A percentile compares a stretch with the other conserved stretches of the same genome.
These are phyloP conservation scores for Penicillium griseofulvum DNA, from an alignment of 2,329 filamentous ascomycete genomes.

Conservation along the genomic window DNA sequence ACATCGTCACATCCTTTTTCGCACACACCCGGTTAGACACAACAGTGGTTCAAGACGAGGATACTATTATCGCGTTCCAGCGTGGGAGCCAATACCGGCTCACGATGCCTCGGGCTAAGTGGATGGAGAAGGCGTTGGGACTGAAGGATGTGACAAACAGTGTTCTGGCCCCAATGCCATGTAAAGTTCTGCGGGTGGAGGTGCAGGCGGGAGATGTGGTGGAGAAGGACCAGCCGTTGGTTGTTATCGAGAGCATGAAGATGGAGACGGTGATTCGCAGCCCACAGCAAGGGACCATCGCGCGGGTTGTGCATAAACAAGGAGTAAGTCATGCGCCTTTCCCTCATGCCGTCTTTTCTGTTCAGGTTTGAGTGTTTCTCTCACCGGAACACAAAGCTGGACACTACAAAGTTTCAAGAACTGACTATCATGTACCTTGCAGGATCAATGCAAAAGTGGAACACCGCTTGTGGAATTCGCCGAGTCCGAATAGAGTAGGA, in stretches of 20 bases:
- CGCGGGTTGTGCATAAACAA: slow-evolving; percentile 70
- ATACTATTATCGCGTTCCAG: slow-evolving; percentile 71
- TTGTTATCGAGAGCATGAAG: slow-evolving; percentile 91
- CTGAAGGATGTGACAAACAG: slow-evolving; percentile 76
- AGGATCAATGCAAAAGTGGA: slow-evolving; percentile 77
- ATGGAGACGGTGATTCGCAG: slow-evolving; percentile 83
- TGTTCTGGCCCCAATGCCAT: slow-evolving; percentile 93
- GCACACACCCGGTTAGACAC: slow-evolving; percentile 75
- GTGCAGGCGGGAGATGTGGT: slow-evolving; percentile 79
- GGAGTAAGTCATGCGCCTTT: slow-evolving; percentile 56
- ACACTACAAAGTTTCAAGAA: neutral
- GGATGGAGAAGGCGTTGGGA: slow-evolving; percentile 85
- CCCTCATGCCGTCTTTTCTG: neutral
- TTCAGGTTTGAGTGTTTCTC: neutral
- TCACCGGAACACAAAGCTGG: neutral
- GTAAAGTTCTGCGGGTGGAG: slow-evolving; percentile 89
- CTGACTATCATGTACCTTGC: slow-evolving; percentile 26
- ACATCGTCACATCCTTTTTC: slow-evolving; percentile 70
- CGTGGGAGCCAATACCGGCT: slow-evolving; percentile 59
- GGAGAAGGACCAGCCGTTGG: slow-evolving; percentile 78
- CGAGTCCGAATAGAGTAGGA: slow-evolving; percentile 9
- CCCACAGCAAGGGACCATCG: slow-evolving; percentile 68
- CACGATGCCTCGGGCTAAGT: slow-evolving; percentile 61
- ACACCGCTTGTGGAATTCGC: slow-evolving; percentile 73
- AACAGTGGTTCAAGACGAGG: slow-evolving; percentile 62